Conservation (phyloP, 495 filamentous ascomycete genomes). For the Clavariopsis aquatica region DNA sequence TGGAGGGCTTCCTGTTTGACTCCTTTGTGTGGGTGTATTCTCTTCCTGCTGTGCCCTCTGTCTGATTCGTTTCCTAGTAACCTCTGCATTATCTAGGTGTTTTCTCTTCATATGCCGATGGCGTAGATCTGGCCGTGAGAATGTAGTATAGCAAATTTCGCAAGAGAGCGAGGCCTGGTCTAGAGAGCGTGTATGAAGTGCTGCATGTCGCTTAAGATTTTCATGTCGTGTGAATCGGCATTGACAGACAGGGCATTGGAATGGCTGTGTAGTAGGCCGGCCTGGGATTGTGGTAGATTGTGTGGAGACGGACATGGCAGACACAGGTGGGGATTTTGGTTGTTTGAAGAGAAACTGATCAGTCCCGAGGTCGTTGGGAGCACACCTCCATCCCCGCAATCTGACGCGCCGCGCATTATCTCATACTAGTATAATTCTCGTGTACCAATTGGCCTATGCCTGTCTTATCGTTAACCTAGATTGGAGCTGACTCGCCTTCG, state of each 20-base stretch:
- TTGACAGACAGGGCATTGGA: not conserved
- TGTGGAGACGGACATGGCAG: not conserved
- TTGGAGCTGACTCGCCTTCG: too few species aligned
- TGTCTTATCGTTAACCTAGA: too few species aligned
- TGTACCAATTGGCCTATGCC: too few species aligned
- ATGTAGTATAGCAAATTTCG: not conserved
- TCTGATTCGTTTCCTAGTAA: too few species aligned
- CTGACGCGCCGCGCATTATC: not conserved
- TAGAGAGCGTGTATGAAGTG: not conserved
- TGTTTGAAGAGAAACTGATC: not conserved
- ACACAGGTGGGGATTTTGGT: not conserved
- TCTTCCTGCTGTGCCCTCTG: too few species aligned
- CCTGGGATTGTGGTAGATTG: not conserved
- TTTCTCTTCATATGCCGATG: not conserved
- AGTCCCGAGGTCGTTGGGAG: not conserved
- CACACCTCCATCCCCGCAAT: not conserved
- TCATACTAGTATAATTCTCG: not conserved
- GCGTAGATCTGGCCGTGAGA: not conserved
- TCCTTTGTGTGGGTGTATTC: too few species aligned
- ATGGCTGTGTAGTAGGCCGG: not conserved
- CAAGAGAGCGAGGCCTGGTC: not conserved
- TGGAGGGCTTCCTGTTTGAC: too few species aligned
- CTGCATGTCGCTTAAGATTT: not conserved
- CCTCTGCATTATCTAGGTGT: not conserved
- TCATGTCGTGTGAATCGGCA: not conserved